These are phyloP conservation scores for Trichosporon sp. DNA, from an alignment of 1,284 basidiomycete genomes.

Conservation along the genomic window DNA sequence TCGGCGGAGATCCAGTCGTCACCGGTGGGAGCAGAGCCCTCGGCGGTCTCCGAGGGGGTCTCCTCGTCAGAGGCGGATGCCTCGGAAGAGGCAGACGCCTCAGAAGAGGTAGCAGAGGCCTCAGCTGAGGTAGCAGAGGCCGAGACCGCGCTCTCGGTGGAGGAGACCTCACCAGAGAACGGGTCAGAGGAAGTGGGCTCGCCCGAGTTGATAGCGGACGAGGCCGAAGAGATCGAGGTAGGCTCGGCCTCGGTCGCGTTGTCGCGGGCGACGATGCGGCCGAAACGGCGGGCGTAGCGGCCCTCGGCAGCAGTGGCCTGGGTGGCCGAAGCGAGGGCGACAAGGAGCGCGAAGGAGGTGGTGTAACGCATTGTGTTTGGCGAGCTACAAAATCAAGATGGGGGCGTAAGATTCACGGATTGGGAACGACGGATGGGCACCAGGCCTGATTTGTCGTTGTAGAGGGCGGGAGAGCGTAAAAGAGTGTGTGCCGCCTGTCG, in stretches of 20 bases:
- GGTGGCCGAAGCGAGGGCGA: slow-evolving; percentile 18
- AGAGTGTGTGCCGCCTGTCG: slow-evolving; percentile 11
- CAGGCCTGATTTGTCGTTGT: slow-evolving; percentile 5
- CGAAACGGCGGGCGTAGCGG: slow-evolving; percentile 10
- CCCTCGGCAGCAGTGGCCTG: slow-evolving; percentile 16
- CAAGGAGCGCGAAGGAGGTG: slow-evolving; percentile 15
- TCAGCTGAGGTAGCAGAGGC: background rate
- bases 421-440: background rate
- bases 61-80: background rate
- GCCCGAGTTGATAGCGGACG: background rate
- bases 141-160: background rate
- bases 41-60: background rate
- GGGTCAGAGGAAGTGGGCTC: background rate
- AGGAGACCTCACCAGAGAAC: background rate
- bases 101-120: background rate
- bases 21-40: background rate
- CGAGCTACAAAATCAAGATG: background rate
- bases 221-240: background rate
- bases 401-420: background rate
- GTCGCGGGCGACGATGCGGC: background rate
- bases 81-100: background rate
- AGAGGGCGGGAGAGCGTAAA: slow-evolving; percentile 1
- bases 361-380: slow-evolving; percentile 16
- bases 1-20: slow-evolving; percentile 3
- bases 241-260: background rate